phyloP scores from a whole-genome alignment of 2,329 filamentous ascomycete genomes.

The Beauveria medogensis region DNA sequence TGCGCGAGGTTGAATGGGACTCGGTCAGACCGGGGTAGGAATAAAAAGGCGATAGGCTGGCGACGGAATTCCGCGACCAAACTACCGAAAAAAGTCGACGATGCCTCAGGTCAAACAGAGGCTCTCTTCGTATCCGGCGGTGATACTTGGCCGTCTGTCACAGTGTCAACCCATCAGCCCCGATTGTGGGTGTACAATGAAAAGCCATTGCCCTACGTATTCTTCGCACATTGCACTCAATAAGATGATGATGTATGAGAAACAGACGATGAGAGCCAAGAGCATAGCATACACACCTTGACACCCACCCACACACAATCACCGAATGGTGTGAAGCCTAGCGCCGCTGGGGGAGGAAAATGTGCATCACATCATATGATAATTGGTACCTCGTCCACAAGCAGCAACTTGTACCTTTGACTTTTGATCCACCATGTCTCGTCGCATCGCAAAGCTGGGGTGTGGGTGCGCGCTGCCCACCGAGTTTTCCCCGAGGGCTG shows the following conservation, averaged over 20 bases:
- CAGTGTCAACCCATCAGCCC: too few relatives aligned
- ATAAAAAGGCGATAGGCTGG: background rate
- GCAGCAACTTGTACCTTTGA: background rate
- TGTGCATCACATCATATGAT: background rate
- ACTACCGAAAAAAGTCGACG: background rate
- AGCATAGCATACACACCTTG: background rate
- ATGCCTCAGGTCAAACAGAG: background rate
- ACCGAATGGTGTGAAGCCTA: background rate
- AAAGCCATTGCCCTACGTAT: too few relatives aligned
- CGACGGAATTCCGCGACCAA: background rate
- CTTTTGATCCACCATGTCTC: background rate
- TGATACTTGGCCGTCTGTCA: too few relatives aligned
- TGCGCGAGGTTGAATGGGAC: background rate
- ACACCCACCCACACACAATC: background rate
- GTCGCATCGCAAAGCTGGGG: background rate
- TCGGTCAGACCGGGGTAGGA: background rate
- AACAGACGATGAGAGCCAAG: background rate
- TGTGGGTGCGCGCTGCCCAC: background rate
- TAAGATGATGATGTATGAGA: background rate
- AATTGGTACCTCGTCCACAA: background rate
- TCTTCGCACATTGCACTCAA: too few relatives aligned
- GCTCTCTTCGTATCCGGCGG: too few relatives aligned
- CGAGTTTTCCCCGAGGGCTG: constrained; percentile 8
- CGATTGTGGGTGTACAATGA: too few relatives aligned
- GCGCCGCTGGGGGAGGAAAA: background rate